Evolutionary conservation across 306 rosid species (phyloP), one percentile per base, ranked within the genome.

Genomic region (Castanospermum australe): DNA sequence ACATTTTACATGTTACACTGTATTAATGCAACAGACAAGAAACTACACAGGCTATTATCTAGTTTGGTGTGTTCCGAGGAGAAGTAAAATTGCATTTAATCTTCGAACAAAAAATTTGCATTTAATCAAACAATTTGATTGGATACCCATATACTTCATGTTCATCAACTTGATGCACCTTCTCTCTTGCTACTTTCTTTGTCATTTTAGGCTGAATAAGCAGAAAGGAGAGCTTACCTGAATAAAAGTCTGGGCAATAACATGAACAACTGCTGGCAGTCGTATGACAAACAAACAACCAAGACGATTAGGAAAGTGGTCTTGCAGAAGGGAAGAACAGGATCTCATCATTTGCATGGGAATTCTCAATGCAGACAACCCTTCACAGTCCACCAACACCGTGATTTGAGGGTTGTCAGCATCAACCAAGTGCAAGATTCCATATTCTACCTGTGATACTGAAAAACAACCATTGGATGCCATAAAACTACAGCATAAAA

Each of bases 391-490:
- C 84, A 93, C 90, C 72, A 93, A 75, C 33, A 91, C 98, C 28
- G 94, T 88, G 68, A 91, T 89, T 44, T 84, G 86, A 12, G 90
- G 79, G 71, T 84, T 85, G 68, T 86, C 87, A 78, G 84, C 83
- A 64, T 89, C 87, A 38, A 88, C 87, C 63, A 93, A 83, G 76
- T 81, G 85, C 81, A 85, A 38, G 74, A 91, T 84, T 44, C 94
- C 97, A 54, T 87, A 84, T 66, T 93, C 98, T 14, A 93, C 97
- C 73, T 91, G 93, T 79, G 98, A 93, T 82, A 91, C 97, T 93
- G 94, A 75, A 83, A 66, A 54, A 82, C 55, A 75, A 82, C 57
- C 77, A 84, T 72, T 60, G 63, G 68, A 63, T 82, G 56, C 61
- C 41, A 86, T 77, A 68, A 56, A 10, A 79, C n/a, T 48, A 22